These are phyloP conservation scores for Candida sanyaensis DNA, from an alignment of 1,139 yeast species.

Conservation along the genomic window DNA sequence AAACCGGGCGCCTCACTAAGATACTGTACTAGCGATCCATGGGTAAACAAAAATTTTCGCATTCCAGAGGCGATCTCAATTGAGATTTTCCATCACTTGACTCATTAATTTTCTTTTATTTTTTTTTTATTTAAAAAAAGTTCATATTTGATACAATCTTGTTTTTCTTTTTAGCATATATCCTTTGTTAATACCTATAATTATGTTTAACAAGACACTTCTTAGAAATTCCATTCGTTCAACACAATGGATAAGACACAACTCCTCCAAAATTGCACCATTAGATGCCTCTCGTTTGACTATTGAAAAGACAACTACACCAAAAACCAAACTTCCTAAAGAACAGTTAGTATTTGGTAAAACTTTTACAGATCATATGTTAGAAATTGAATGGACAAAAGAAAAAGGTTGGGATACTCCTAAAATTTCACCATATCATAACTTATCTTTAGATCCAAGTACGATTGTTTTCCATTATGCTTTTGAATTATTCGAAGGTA, in stretches of 20 bases:
- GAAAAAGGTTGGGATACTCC: slow-evolving; percentile 85
- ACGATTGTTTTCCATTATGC: slow-evolving; percentile 91
- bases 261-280: slow-evolving; percentile 10
- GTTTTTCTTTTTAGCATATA: neutral
- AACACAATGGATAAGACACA: slow-evolving; percentile 6
- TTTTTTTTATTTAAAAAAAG: too few relatives aligned
- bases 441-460: slow-evolving; percentile 78
- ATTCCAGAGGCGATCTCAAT: too few relatives aligned
- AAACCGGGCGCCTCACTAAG: too few relatives aligned
- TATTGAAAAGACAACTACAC: slow-evolving; percentile 56
- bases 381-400: slow-evolving; percentile 81
- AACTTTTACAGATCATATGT: slow-evolving; percentile 87
- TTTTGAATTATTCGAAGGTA: slow-evolving; percentile 93
- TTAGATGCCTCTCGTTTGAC: slow-evolving; percentile 71
- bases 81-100: neutral
- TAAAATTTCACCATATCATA: slow-evolving; percentile 80
- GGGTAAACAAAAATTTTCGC: too few relatives aligned
- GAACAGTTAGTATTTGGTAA: slow-evolving; percentile 84
- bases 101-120: neutral
- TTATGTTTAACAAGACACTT: neutral
- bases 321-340: slow-evolving; percentile 71
- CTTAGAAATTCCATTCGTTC: slow-evolving; percentile 1
- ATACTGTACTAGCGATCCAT: too few relatives aligned
- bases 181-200: neutral
- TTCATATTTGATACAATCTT: too few relatives aligned